Base-by-base conservation (phyloP, 208 protist species). In the Leishmania tropica region DNA sequence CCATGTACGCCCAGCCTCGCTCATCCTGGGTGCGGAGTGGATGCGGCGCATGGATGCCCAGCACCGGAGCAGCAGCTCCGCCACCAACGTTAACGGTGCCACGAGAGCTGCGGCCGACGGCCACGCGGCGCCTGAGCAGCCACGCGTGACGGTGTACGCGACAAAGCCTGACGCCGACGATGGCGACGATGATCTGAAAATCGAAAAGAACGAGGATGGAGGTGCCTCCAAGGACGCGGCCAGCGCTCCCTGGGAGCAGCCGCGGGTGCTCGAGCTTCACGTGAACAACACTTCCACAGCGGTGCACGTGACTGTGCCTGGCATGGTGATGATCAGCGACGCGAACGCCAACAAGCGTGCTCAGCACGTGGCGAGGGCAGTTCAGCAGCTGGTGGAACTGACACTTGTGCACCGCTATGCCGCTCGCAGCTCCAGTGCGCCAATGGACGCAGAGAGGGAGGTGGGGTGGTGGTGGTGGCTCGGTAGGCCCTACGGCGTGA, bases 401-500 rank as follows among this genome's bases (percentile, higher is more conserved):
- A 80, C 78, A 1, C 54, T 82, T 5, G 78, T 79, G 31, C 82
- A 81, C 24, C 77, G 82, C 8, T 74, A 82, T 65, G 58, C 71
- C 21, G 47, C 65, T 40, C n/a, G n/a, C 15, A 28, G 1, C 28
- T 5, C 73, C 19, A 21, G 19, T 45, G 45, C 24, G 10, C 19
- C 17, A 1, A n/a, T 7, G 2, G 42, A 62, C n/a, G 60, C 76
- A 37, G 64, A 73, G 3, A n/a, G n/a, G 37, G 64, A 62, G 1
- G 53, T 0, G 3, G 62, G 42, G 51, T 72, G 75, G 78, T 81
- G 73, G 81, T 85, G 78, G 85, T 89, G 81, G 83, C 48, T 89
- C 13, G 79, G 72, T 24, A 58, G 42, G 7, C 7, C 72, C 2
- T 83, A 88, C 68, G 80, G 75, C 1, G 85, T 91, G 10, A 60